Evolutionary conservation across 129 eudicot species (phyloP).

Genomic region (Smallanthus sonchifolius): DNA sequence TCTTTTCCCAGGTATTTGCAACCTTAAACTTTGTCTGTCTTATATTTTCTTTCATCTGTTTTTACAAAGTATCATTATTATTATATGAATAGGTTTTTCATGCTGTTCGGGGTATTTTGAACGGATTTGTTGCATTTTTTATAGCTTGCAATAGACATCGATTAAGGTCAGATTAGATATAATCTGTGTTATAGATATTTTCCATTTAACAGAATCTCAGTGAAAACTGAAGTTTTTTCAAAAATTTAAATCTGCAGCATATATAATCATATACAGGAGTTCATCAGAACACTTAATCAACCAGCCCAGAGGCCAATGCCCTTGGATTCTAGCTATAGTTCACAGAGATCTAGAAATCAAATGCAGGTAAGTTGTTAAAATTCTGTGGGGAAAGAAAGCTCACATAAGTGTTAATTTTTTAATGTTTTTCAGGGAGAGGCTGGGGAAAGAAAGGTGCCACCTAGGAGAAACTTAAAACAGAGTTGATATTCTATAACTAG

Average conservation of each 20-base stretch:
- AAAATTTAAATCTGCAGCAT: slow-evolving; percentile 51
- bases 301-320: slow-evolving; percentile 29
- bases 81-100: slow-evolving; percentile 54
- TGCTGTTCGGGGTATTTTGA: slow-evolving; percentile 78
- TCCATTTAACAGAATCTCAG: not conserved
- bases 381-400: not conserved
- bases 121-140: slow-evolving; percentile 88
- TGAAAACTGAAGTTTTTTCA: not conserved
- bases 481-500: slow-evolving; percentile 1
- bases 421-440: slow-evolving; percentile 23
- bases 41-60: not conserved
- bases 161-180: slow-evolving; percentile 49
- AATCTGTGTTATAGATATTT: not conserved
- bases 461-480: slow-evolving; percentile 18
- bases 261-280: slow-evolving; percentile 59
- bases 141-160: slow-evolving; percentile 94
- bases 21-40: not conserved
- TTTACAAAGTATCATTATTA: not conserved
- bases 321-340: slow-evolving; percentile 8
- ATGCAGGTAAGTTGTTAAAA: slow-evolving; percentile 35
- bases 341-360: slow-evolving; percentile 30
- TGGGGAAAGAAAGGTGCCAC: slow-evolving; percentile 13
- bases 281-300: slow-evolving; percentile 46
- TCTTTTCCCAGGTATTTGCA: slow-evolving; percentile 67
- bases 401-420: not conserved